Evolutionary conservation across 2,329 filamentous ascomycete species (phyloP).

Genomic region (Plectosphaerella cucumerina): DNA sequence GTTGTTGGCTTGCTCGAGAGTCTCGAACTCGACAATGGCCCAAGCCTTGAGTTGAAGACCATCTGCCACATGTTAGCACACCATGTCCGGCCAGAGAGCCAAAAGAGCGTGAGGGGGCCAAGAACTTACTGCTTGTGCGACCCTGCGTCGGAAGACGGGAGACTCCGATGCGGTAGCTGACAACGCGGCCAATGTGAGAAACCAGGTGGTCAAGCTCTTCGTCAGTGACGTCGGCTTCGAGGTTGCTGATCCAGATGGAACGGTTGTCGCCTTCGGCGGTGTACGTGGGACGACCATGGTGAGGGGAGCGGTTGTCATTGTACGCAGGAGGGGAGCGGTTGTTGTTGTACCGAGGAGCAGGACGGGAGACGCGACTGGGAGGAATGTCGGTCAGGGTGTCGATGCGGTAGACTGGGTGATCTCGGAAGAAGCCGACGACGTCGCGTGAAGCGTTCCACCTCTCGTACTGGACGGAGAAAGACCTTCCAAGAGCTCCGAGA

Average conservation of each 20-base stretch:
- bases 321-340: too few relatives aligned
- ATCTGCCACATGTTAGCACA: background rate
- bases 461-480: background rate
- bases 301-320: too few relatives aligned
- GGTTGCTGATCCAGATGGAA: slow-evolving; percentile 43
- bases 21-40: slow-evolving; percentile 35
- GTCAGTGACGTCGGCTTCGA: slow-evolving; percentile 33
- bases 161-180: slow-evolving; percentile 23
- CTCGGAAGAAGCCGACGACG: slow-evolving; percentile 36
- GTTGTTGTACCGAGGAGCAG: too few relatives aligned
- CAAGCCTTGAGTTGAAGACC: slow-evolving; percentile 14
- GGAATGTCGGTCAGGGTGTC: slow-evolving; percentile 20
- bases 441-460: slow-evolving; percentile 21
- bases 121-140: background rate
- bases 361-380: too few relatives aligned
- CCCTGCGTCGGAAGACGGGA: background rate
- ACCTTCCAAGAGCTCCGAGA: background rate
- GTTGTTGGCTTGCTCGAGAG: slow-evolving; percentile 29
- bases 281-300: too few relatives aligned
- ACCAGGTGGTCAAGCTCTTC: slow-evolving; percentile 31
- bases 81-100: background rate
- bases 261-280: slow-evolving; percentile 27
- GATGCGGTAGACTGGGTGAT: slow-evolving; percentile 24
- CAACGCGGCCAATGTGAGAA: slow-evolving; percentile 31
- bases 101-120: background rate